Conservation (phyloP, 495 filamentous ascomycete genomes). For the Aspergillus nidulans region DNA sequence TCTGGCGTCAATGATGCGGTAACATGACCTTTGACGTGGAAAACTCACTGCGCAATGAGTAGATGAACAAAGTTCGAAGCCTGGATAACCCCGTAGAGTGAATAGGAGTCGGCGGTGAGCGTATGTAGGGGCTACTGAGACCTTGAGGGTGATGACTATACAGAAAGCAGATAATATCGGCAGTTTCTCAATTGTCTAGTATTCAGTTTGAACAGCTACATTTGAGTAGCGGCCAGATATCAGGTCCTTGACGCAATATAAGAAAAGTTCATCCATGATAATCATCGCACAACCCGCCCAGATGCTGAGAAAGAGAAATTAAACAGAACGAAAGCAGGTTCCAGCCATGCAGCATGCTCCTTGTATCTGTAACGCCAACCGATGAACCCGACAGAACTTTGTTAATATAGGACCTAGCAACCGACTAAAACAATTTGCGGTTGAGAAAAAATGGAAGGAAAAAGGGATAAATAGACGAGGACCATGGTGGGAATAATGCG, state of each 20-base stretch:
- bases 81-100: too few relatives aligned
- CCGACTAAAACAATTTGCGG: constrained; percentile 3
- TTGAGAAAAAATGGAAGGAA: neutral
- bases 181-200: neutral
- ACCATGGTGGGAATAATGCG: neutral
- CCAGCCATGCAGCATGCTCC: constrained; percentile 20
- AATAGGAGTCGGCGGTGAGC: too few relatives aligned
- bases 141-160: too few relatives aligned
- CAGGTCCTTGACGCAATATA: neutral
- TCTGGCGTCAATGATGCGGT: too few relatives aligned
- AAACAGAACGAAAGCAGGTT: neutral
- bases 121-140: too few relatives aligned
- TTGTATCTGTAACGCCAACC: constrained; percentile 18
- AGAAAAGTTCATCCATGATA: neutral
- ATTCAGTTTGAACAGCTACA: neutral
- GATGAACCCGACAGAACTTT: neutral
- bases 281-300: neutral
- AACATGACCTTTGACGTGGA: too few relatives aligned
- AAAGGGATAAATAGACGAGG: neutral
- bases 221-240: neutral
- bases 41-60: too few relatives aligned
- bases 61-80: too few relatives aligned
- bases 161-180: neutral
- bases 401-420: neutral
- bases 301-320: neutral